Evolutionary conservation across 1,284 basidiomycete genomes (phyloP).

Genomic region (Waitea zeae): DNA sequence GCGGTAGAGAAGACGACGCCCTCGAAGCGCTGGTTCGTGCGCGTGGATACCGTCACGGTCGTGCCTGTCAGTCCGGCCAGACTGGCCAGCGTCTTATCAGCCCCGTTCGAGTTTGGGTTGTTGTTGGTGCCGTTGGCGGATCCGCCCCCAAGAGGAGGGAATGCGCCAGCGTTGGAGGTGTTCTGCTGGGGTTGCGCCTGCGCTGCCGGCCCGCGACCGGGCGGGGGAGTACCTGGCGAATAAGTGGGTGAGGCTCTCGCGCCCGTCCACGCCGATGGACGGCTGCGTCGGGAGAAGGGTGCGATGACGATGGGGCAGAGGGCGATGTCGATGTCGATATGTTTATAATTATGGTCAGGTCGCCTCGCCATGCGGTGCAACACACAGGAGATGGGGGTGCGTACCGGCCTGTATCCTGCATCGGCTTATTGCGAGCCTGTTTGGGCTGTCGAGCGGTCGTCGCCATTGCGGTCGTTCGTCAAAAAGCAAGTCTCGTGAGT

Average conservation of each 20-base stretch:
- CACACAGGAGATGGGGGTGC: too few relatives aligned
- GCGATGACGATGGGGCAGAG: too few relatives aligned
- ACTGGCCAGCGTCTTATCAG: conserved; percentile 39
- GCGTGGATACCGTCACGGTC: conserved; percentile 52
- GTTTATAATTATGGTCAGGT: too few relatives aligned
- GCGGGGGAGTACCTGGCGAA: conserved; percentile 36
- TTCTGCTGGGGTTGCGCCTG: conserved; percentile 30
- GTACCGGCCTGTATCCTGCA: too few relatives aligned
- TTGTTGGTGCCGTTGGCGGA: conserved; percentile 22
- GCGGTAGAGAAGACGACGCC: conserved; percentile 47
- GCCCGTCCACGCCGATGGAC: conserved; percentile 42
- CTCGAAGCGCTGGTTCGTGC: conserved; percentile 50
- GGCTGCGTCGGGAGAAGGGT: conserved; percentile 23
- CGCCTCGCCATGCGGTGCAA: too few relatives aligned
- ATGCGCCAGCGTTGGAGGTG: conserved; percentile 20
- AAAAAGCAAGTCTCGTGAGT: too few relatives aligned
- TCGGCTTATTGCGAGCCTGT: too few relatives aligned
- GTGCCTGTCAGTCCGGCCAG: conserved; percentile 53
- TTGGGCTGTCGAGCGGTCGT: too few relatives aligned
- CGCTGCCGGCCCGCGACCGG: too few relatives aligned
- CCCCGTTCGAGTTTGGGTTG: conserved; percentile 20
- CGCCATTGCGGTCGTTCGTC: too few relatives aligned
- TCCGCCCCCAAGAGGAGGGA: conserved; percentile 28
- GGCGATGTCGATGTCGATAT: too few relatives aligned
- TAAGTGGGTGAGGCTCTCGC: conserved; percentile 50